phyloP scores from a whole-genome alignment of 495 filamentous ascomycete genomes.

The Xylaria scruposa region DNA sequence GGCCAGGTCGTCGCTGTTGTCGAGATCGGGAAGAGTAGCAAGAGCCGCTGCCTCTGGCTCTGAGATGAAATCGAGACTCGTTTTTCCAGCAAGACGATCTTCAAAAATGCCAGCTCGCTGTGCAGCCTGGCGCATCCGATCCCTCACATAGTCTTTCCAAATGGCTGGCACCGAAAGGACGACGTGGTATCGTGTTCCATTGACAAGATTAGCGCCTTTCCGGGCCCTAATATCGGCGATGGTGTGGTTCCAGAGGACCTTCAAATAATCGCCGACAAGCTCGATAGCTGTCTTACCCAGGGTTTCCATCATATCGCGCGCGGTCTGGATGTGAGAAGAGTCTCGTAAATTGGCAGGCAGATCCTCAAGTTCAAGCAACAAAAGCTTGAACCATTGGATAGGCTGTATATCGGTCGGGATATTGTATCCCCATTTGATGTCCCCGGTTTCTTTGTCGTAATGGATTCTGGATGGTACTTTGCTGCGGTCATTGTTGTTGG shows the following conservation, averaged over 20 bases:
- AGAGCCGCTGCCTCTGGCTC: slow-evolving; percentile 31
- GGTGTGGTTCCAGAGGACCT: slow-evolving; percentile 35
- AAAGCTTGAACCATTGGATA: slow-evolving; percentile 44
- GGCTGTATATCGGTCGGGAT: slow-evolving; percentile 28
- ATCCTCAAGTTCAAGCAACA: slow-evolving; percentile 38
- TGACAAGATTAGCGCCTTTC: slow-evolving; percentile 16
- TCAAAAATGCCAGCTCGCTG: slow-evolving; percentile 23
- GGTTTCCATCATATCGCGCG: slow-evolving; percentile 1
- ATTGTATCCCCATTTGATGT: slow-evolving; percentile 37
- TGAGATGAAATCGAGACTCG: slow-evolving; percentile 17
- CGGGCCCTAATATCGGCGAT: slow-evolving; percentile 24
- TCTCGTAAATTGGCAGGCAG: slow-evolving; percentile 21
- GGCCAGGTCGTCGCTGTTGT: background rate
- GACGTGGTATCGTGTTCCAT: slow-evolving; percentile 16
- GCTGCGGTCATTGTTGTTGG: slow-evolving; percentile 34
- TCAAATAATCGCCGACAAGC: slow-evolving; percentile 35
- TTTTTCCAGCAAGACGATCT: background rate
- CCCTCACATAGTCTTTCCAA: slow-evolving; percentile 27
- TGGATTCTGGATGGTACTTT: slow-evolving; percentile 19
- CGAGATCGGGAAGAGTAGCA: slow-evolving; percentile 6
- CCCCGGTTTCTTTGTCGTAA: background rate
- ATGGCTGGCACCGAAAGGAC: slow-evolving; percentile 30
- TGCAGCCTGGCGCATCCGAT: slow-evolving; percentile 18
- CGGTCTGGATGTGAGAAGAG: slow-evolving; percentile 24
- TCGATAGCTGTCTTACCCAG: slow-evolving; percentile 27